These are phyloP conservation scores for Chrysopogon serrulatus DNA, from an alignment of 176 grass and related monocot species.

Conservation along the genomic window DNA sequence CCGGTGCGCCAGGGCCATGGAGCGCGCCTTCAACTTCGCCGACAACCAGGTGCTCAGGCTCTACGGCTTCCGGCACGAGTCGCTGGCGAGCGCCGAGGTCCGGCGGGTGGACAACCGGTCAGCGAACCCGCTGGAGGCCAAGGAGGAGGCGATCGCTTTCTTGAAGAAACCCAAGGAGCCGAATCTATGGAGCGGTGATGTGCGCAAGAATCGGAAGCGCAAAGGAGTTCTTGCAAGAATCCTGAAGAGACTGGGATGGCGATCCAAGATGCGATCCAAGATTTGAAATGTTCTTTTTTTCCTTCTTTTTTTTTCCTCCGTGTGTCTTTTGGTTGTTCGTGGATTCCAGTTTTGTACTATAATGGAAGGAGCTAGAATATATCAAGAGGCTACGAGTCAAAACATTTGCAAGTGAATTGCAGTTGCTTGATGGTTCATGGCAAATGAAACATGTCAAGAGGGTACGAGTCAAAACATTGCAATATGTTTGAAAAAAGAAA, in stretches of 20 bases:
- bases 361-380: neutral
- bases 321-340: neutral
- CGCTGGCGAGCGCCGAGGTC: conserved; percentile 28
- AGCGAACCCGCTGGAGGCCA: conserved; percentile 28
- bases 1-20: conserved; percentile 50
- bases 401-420: neutral
- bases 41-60: conserved; percentile 71
- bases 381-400: no score
- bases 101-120: conserved; percentile 28
- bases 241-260: neutral
- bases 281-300: neutral
- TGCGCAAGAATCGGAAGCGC: neutral
- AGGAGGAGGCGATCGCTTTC: conserved; percentile 27
- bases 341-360: neutral
- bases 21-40: conserved; percentile 80
- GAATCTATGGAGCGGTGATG: neutral
- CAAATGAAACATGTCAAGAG: neutral
- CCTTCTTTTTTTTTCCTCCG: fast-evolving
- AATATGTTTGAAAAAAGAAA: no score
- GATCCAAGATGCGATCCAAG: no score
- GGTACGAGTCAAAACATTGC: neutral
- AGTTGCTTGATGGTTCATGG: neutral
- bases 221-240: neutral
- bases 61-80: conserved; percentile 47
- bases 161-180: conserved; percentile 13